phyloP scores from a whole-genome alignment of 345 rosid species.

The Lepidium sativum region DNA sequence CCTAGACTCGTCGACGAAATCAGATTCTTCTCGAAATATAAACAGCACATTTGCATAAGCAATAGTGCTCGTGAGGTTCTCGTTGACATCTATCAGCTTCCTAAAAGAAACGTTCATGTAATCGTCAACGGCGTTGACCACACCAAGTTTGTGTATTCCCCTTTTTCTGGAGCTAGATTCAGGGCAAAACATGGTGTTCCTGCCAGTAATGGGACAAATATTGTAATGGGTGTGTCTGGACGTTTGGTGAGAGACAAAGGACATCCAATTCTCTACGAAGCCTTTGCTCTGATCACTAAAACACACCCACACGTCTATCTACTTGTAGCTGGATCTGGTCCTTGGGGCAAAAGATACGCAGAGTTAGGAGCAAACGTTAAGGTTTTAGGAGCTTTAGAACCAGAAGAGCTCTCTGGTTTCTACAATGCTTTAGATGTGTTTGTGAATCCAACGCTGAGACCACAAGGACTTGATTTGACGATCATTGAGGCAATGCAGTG shows the following conservation, averaged over 20 bases:
- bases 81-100: conserved; percentile 52
- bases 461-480: conserved; percentile 67
- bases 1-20: conserved; percentile 51
- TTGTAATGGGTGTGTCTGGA: conserved; percentile 72
- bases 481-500: conserved; percentile 68
- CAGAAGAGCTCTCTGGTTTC: conserved; percentile 45
- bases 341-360: conserved; percentile 53
- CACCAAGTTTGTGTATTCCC: conserved; percentile 35
- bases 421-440: conserved; percentile 61
- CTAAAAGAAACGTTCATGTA: conserved; percentile 45
- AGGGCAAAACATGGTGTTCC: conserved; percentile 38
- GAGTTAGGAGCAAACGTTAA: conserved; percentile 49
- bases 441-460: conserved; percentile 64
- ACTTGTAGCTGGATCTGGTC: conserved; percentile 72
- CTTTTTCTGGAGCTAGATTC: conserved; percentile 32
- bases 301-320: conserved; percentile 32
- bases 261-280: conserved; percentile 56
- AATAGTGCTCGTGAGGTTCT: conserved; percentile 54
- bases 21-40: conserved; percentile 49
- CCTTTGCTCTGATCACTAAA: conserved; percentile 35
- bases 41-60: conserved; percentile 62
- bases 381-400: conserved; percentile 47
- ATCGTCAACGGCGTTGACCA: conserved; percentile 73
- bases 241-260: conserved; percentile 71
- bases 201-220: conserved; percentile 11